Conservation (phyloP, 2,329 filamentous ascomycete genomes). For the Nemania sp. region DNA sequence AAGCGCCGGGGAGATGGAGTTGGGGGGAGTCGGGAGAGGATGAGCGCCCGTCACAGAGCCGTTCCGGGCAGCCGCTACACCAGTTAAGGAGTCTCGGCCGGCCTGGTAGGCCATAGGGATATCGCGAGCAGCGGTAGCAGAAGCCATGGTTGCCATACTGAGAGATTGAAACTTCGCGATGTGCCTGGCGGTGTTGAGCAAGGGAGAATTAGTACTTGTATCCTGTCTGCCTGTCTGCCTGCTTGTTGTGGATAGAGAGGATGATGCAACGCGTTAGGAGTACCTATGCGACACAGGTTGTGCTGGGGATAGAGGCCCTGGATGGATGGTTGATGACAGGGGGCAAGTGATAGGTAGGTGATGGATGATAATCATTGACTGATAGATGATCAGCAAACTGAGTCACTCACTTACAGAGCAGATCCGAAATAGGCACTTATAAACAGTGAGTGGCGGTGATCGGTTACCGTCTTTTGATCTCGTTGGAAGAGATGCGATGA, state of each 20-base stretch:
- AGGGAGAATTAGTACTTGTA: slow-evolving; percentile 39
- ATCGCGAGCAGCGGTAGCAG: slow-evolving; percentile 70
- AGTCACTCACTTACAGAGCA: slow-evolving; percentile 42
- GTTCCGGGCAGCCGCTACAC: slow-evolving; percentile 67
- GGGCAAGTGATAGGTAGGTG: background rate
- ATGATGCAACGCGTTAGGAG: slow-evolving; percentile 8
- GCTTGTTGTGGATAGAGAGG: slow-evolving; percentile 1
- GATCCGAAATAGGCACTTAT: slow-evolving; percentile 42
- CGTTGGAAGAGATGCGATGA: slow-evolving; percentile 31
- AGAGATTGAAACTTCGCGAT: slow-evolving; percentile 52
- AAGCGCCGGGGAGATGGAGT: slow-evolving; percentile 89
- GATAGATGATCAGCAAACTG: slow-evolving; percentile 11
- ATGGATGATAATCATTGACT: background rate
- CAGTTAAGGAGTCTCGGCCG: slow-evolving; percentile 72
- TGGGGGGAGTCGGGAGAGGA: slow-evolving; percentile 85
- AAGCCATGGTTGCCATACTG: slow-evolving; percentile 68
- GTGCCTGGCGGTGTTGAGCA: slow-evolving; percentile 44
- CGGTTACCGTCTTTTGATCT: slow-evolving; percentile 37
- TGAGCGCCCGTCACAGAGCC: slow-evolving; percentile 66
- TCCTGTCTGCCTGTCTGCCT: background rate
- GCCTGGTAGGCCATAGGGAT: slow-evolving; percentile 61
- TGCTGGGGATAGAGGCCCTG: slow-evolving; percentile 8
- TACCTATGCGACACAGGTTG: slow-evolving; percentile 8
- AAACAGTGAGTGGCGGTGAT: slow-evolving; percentile 33
- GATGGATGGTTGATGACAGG: background rate